phyloP scores from a whole-genome alignment of 2,329 filamentous ascomycete species.

The Didymella segeticola region DNA sequence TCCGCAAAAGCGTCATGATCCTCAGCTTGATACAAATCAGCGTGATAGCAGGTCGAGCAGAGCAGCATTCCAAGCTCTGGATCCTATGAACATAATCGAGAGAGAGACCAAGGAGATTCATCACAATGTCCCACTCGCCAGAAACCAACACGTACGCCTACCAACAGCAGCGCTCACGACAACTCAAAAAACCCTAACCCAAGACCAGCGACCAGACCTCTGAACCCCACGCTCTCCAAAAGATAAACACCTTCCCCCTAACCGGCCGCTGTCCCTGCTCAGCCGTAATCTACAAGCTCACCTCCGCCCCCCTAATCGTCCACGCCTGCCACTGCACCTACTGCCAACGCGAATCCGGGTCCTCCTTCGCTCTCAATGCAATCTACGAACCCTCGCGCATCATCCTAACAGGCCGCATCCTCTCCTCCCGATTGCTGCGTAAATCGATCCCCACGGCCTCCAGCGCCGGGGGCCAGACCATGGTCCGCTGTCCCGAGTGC shows the following conservation, averaged over 20 bases:
- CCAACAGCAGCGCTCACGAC: neutral
- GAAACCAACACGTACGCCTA: no score
- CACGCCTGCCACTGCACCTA: conserved; percentile 57
- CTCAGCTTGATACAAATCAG: neutral
- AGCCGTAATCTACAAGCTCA: conserved; percentile 29
- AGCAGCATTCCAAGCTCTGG: no score
- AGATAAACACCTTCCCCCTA: neutral
- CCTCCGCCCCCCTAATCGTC: conserved; percentile 33
- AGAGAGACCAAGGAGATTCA: neutral
- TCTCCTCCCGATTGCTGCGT: conserved; percentile 36
- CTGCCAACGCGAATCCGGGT: conserved; percentile 56
- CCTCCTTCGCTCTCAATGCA: conserved; percentile 50
- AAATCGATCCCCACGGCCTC: neutral
- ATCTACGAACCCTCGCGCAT: conserved; percentile 51
- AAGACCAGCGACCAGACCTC: neutral
- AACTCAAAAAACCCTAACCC: no score
- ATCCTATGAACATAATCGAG: neutral
- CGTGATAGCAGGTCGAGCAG: neutral
- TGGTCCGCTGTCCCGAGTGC: conserved; percentile 54
- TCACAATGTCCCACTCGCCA: neutral
- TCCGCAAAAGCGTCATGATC: neutral
- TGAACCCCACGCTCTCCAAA: neutral
- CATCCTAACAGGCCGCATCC: conserved; percentile 27
- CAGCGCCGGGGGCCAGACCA: conserved; percentile 44
- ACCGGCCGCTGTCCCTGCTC: conserved; percentile 33